Percentiles rank a stretch among this genome's conserved stretches.
Evolutionary conservation across 2,329 filamentous ascomycete genomes (phyloP).

Genomic region (Pseudocercospora pini-densiflorae): DNA sequence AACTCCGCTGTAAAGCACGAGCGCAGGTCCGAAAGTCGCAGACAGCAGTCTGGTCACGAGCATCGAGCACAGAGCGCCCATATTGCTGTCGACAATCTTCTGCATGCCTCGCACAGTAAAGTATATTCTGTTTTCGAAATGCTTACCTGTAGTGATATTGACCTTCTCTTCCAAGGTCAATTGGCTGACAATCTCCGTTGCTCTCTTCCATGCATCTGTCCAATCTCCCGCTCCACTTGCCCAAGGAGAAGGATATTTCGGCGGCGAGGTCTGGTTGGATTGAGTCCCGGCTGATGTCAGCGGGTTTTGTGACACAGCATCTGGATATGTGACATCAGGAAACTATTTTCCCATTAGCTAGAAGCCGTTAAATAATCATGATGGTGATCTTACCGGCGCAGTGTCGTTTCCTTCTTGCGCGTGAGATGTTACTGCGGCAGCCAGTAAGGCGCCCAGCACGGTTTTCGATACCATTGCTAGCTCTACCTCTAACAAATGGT

Average conservation of each 20-base stretch:
- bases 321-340: slow-evolving; percentile 22
- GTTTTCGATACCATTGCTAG: slow-evolving; percentile 16
- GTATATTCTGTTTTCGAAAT: no score
- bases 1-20: no score
- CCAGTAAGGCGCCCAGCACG: slow-evolving; percentile 18
- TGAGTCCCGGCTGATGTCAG: slow-evolving; percentile 36
- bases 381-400: slow-evolving; percentile 13
- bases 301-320: slow-evolving; percentile 25
- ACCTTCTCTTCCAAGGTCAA: slow-evolving; percentile 87
- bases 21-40: no score
- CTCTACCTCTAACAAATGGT: not conserved
- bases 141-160: slow-evolving; percentile 56
- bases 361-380: not conserved
- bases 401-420: slow-evolving; percentile 26
- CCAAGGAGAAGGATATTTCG: slow-evolving; percentile 87
- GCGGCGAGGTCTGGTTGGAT: slow-evolving; percentile 56
- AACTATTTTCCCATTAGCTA: slow-evolving; percentile 12
- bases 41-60: no score
- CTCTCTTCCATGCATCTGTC: slow-evolving; percentile 75
- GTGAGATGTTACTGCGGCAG: slow-evolving; percentile 4
- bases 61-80: no score
- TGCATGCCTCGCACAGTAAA: no score
- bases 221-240: slow-evolving; percentile 74
- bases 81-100: no score
- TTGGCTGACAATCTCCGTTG: slow-evolving; percentile 77